These are phyloP conservation scores for Phytophthora pistaciae DNA, from an alignment of 352 stramenopile species.

Conservation along the genomic window DNA sequence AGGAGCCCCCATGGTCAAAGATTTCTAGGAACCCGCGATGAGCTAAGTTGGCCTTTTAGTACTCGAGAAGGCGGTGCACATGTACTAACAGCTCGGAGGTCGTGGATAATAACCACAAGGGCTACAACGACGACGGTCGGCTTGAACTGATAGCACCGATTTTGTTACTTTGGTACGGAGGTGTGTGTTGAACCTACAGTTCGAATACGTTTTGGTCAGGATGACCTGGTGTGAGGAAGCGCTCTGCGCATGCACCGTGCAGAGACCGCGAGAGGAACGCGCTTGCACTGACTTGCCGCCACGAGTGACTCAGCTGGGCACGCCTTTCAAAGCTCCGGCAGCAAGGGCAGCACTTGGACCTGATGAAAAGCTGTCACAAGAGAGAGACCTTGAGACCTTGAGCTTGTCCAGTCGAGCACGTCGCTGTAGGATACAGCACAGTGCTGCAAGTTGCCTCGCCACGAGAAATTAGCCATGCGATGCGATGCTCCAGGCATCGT, in stretches of 20 bases:
- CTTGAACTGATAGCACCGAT: too few relatives aligned
- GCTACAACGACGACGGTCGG: too few relatives aligned
- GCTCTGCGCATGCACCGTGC: background rate
- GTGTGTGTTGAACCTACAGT: background rate
- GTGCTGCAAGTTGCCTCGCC: background rate
- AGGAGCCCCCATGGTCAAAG: too few relatives aligned
- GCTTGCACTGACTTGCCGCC: conserved; percentile 3
- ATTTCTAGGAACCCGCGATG: conserved; percentile 14
- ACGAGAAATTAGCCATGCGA: conserved; percentile 21
- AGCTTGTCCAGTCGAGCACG: conserved; percentile 2
- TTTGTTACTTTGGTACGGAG: background rate
- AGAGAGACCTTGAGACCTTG: conserved; percentile 19
- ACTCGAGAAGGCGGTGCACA: too few relatives aligned
- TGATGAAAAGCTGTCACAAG: background rate
- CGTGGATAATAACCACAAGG: background rate
- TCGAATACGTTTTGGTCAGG: background rate
- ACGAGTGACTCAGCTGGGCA: conserved; percentile 8
- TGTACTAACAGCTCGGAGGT: background rate
- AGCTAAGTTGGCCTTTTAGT: too few relatives aligned
- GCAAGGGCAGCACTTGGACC: background rate
- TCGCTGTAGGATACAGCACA: conserved; percentile 24
- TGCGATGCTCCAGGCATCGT: conserved; percentile 21
- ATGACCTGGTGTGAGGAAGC: background rate
- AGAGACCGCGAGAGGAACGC: background rate
- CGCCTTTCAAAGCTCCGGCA: background rate